These are phyloP conservation scores for Mediolabrus comicus DNA, from an alignment of 108 stramenopile species.

Conservation along the genomic window DNA sequence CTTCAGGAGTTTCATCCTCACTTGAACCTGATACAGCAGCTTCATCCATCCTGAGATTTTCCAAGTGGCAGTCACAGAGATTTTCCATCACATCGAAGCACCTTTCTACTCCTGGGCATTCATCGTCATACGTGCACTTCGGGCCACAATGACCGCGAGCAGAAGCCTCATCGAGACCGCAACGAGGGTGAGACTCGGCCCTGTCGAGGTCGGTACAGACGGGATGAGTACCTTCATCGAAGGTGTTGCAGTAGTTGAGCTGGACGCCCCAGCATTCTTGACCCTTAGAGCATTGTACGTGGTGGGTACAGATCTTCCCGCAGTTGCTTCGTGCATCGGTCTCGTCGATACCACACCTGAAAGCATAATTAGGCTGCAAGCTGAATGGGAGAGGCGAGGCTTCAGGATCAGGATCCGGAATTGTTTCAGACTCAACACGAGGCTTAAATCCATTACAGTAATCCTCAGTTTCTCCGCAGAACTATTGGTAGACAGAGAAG, in stretches of 20 bases:
- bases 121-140: slow-evolving; percentile 16
- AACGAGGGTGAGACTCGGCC: slow-evolving; percentile 19
- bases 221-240: slow-evolving; percentile 41
- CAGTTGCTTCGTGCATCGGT: slow-evolving; percentile 41
- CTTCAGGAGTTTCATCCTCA: neutral
- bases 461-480: slow-evolving; percentile 27
- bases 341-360: slow-evolving; percentile 33
- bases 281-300: slow-evolving; percentile 21
- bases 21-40: neutral
- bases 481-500: neutral
- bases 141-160: slow-evolving; percentile 38
- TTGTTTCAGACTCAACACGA: slow-evolving; percentile 1
- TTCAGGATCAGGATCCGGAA: neutral
- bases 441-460: slow-evolving; percentile 34
- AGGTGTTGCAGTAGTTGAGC: slow-evolving; percentile 43
- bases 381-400: slow-evolving; percentile 18
- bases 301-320: slow-evolving; percentile 34
- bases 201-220: slow-evolving; percentile 31
- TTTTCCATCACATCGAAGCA: slow-evolving; percentile 33
- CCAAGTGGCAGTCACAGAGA: slow-evolving; percentile 31
- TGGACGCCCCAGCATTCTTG: slow-evolving; percentile 48
- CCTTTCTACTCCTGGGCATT: slow-evolving; percentile 22
- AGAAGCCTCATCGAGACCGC: slow-evolving; percentile 37
- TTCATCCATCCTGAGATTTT: neutral
- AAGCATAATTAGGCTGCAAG: slow-evolving; percentile 27